Conservation (phyloP, 208 protist genomes). For the Wallacemonas rigidus region DNA sequence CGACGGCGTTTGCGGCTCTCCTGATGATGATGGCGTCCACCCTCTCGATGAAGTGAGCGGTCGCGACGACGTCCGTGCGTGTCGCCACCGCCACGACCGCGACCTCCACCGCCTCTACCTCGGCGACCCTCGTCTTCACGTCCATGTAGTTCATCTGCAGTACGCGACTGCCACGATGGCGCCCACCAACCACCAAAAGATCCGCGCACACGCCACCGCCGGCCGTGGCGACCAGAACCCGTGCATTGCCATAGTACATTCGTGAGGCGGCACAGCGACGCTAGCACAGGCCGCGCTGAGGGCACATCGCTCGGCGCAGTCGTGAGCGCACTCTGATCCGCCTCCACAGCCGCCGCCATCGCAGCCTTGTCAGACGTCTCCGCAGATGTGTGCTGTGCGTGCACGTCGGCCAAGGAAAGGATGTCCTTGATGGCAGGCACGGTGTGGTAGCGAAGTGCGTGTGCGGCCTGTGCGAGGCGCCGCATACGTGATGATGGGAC, state of each 20-base stretch:
- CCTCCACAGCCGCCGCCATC: neutral
- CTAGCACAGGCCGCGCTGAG: neutral
- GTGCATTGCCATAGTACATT: too few species aligned
- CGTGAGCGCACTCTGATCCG: too few species aligned
- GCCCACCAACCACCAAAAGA: too few species aligned
- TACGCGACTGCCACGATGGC: too few species aligned
- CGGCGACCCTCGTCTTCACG: neutral
- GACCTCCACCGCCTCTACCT: neutral
- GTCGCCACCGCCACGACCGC: neutral
- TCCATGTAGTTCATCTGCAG: too few species aligned
- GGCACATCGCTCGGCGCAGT: too few species aligned
- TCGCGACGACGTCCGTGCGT: neutral
- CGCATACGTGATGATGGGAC: conserved; percentile 1
- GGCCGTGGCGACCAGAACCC: too few species aligned
- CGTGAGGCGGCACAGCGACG: neutral
- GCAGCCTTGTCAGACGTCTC: neutral
- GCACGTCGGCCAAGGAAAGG: neutral
- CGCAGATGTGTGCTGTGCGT: neutral
- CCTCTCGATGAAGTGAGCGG: neutral
- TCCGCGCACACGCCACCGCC: too few species aligned
- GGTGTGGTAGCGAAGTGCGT: conserved; percentile 1
- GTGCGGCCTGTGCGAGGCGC: neutral
- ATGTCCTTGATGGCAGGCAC: conserved; percentile 6
- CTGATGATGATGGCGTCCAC: too few species aligned
- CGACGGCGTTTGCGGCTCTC: too few species aligned